These are phyloP conservation scores for Capsicum chinense DNA, from an alignment of 257 asterid genomes.

Conservation along the genomic window DNA sequence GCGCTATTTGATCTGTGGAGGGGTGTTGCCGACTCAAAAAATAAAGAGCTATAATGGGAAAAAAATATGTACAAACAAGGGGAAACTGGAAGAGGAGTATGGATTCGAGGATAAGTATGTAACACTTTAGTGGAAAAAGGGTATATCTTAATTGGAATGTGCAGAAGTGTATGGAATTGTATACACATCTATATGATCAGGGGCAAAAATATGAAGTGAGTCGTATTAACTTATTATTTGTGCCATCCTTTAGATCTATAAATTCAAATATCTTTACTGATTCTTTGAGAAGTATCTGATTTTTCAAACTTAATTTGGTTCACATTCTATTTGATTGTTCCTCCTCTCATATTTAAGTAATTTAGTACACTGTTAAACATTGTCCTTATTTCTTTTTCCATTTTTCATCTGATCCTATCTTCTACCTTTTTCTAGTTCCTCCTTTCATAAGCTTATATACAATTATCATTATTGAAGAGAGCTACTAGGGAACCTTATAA, in stretches of 20 bases:
- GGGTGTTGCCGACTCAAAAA: background rate
- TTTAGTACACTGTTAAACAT: background rate
- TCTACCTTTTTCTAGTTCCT: background rate
- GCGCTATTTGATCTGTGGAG: background rate
- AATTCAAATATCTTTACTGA: background rate
- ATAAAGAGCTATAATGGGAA: background rate
- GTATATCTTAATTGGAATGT: background rate
- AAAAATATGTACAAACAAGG: background rate
- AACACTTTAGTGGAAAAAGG: background rate
- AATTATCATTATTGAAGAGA: background rate
- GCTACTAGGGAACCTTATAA: background rate
- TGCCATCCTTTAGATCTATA: no score
- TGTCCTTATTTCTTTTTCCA: background rate
- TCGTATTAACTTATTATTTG: background rate
- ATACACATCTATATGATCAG: background rate
- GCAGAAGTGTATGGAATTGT: background rate
- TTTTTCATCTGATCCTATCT: constrained; percentile 18
- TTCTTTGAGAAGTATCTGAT: background rate
- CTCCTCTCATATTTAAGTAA: background rate
- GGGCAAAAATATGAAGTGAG: background rate
- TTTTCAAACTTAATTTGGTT: background rate
- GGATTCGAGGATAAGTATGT: background rate
- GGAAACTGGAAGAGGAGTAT: background rate
- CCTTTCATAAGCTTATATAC: background rate
- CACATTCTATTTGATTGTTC: constrained; percentile 1